Conservation (phyloP, 805 yeast genomes). For the Candida gorgasii region DNA sequence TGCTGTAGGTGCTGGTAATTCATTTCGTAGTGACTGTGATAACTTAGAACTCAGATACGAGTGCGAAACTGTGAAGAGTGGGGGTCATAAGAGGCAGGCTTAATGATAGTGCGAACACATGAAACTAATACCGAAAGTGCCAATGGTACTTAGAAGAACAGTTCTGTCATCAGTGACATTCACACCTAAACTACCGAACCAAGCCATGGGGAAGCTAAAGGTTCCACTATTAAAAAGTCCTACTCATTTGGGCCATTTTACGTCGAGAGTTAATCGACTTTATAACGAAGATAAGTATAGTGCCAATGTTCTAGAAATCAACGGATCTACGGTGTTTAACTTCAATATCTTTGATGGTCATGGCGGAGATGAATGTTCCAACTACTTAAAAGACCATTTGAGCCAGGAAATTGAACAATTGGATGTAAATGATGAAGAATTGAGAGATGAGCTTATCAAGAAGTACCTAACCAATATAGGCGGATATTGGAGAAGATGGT, state of each 20-base stretch:
- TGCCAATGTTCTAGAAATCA: slow-evolving; percentile 55
- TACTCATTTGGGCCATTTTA: slow-evolving; percentile 72
- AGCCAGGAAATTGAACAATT: slow-evolving; percentile 52
- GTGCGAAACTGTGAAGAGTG: no score
- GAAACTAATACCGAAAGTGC: background rate
- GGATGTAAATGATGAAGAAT: slow-evolving; percentile 28
- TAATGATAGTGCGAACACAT: background rate
- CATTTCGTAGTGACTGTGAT: no score
- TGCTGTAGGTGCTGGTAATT: no score
- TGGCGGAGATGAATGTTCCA: slow-evolving; percentile 80
- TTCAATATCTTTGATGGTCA: slow-evolving; percentile 91
- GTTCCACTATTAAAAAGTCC: slow-evolving; percentile 67
- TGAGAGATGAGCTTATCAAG: slow-evolving; percentile 45
- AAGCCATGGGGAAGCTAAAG: slow-evolving; percentile 34
- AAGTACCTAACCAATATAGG: slow-evolving; percentile 64
- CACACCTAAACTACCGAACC: slow-evolving; percentile 13
- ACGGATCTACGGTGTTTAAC: slow-evolving; percentile 45
- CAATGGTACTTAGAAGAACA: background rate
- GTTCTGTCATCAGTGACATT: slow-evolving; percentile 13
- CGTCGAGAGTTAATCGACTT: slow-evolving; percentile 72
- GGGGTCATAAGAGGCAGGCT: no score
- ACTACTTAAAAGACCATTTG: slow-evolving; percentile 55
- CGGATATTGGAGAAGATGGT: slow-evolving; percentile 85
- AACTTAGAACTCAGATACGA: no score
- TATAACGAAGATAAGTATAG: slow-evolving; percentile 81